Evolutionary conservation across 768 basidiomycete genomes (phyloP), one percentile per base, ranked within the genome.

Genomic region (Psilocybe cubensis): DNA sequence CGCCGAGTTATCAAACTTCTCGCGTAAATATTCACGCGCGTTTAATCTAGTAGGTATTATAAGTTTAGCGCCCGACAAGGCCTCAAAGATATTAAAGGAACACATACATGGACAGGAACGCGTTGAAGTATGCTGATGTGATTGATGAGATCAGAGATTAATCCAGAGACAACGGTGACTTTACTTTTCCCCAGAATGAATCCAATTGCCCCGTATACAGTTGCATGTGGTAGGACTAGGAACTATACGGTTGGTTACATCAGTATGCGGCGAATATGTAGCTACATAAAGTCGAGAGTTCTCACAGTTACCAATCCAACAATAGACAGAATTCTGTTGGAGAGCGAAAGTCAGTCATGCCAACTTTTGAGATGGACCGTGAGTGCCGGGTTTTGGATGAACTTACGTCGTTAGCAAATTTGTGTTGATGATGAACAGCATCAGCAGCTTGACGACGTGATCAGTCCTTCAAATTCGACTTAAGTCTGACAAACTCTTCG

Each of bases 91-190:
- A 42, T 14, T 17, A 20, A 41, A 17, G 24, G n/a, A 18, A 11
- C 9, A 10, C 54, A 11, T 43, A 60, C 59, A 60, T 42, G 4
- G 59, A 54, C 23, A 60, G 51, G 51, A 60, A 60, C 17, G 59
- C 52, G 27, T 60, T 60, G 38, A 52, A 52, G 33, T 60, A 60
- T 23, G 59, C 59, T 60, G 4, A 21, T 20, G 46, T 4, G 7
- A 33, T 50, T 11, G 23, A 25, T 25, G n/a, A 17, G 5, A 11
- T 20, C 28, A 28, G 11, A n/a, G 12, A 17, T n/a, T 3, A 11
- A 35, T 38, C 10, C 14, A 27, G 14, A 29, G 17, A 40, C 9
- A 45, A 23, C n/a, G 14, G 28, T 9, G 28, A 52, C 20, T 20
- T 11, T 49, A 60, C 59, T 53, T 48, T 60, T 60, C 29, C 50